Conservation (phyloP, 2,329 filamentous ascomycete genomes). For the Colletotrichum aenigma region DNA sequence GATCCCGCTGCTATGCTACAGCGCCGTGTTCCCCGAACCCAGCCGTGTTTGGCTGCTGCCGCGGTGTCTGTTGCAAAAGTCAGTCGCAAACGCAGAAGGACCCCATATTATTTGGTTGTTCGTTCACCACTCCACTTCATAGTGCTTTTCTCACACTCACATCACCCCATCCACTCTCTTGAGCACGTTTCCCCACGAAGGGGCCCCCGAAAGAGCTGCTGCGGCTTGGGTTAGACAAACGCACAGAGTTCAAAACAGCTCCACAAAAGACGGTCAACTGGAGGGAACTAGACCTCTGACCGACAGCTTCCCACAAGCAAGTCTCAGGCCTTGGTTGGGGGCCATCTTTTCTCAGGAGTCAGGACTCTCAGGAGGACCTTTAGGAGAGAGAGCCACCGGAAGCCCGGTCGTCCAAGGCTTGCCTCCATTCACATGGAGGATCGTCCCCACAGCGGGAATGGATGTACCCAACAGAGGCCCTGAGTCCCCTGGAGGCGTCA, state of each 20-base stretch:
- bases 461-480: not conserved
- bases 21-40: not conserved
- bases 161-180: slow-evolving; percentile 20
- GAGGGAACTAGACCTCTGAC: not conserved
- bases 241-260: slow-evolving; percentile 14
- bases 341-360: not conserved
- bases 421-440: not conserved
- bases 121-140: not conserved
- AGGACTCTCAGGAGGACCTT: not conserved
- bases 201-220: not conserved
- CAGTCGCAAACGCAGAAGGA: not conserved
- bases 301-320: not conserved
- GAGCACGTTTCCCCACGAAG: slow-evolving; percentile 20
- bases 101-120: not conserved
- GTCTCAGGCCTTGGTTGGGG: not conserved
- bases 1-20: not conserved
- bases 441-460: not conserved
- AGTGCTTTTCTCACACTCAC: not conserved
- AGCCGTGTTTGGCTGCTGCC: not conserved
- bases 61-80: not conserved
- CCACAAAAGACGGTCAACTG: not conserved
- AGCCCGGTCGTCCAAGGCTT: not conserved
- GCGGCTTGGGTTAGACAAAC: not conserved
- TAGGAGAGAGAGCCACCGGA: not conserved
- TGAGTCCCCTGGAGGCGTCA: slow-evolving; percentile 6